Percentiles rank a stretch among this genome's conserved stretches.
These are phyloP conservation scores for Cystobasidium sp. DNA, from an alignment of 1,284 basidiomycete species.

Conservation along the genomic window DNA sequence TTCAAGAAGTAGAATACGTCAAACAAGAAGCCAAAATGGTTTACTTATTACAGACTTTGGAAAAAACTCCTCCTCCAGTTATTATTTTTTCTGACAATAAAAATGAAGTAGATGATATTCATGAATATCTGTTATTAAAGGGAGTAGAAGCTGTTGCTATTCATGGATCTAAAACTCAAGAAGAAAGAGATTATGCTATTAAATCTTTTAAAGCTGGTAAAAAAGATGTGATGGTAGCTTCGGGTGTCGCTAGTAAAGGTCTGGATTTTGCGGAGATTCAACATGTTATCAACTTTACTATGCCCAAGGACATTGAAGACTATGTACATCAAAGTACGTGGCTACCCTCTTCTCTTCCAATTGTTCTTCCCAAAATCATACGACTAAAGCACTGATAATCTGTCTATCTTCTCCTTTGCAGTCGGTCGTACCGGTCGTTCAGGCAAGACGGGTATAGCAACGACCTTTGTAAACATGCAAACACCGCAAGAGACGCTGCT, in stretches of 20 bases:
- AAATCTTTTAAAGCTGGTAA: conserved; percentile 93
- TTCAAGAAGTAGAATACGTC: conserved; percentile 98
- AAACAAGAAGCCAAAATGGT: conserved; percentile 99
- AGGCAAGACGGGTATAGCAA: conserved; percentile 98
- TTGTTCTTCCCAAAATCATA: not conserved
- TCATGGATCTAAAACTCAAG: conserved; percentile 96
- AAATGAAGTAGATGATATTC: conserved; percentile 99
- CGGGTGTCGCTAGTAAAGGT: conserved; percentile 94
- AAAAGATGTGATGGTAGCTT: conserved; percentile 99
- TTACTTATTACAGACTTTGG: conserved; percentile 92
- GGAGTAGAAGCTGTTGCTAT: conserved; percentile 98
- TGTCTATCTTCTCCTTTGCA: not conserved
- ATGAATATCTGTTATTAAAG: conserved; percentile 94
- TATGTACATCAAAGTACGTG: conserved; percentile 85
- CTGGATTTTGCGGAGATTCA: conserved; percentile 98
- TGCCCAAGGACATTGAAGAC: conserved; percentile 98
- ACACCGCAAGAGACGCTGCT: conserved; percentile 93
- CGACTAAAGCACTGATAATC: not conserved
- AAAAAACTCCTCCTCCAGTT: conserved; percentile 97
- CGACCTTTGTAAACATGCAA: conserved; percentile 99
- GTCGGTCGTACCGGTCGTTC: conserved; percentile 94
- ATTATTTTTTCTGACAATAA: conserved; percentile 99
- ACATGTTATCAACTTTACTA: conserved; percentile 95
- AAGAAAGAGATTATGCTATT: conserved; percentile 98
- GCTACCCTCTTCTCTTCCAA: not conserved